Evolutionary conservation across 2,329 filamentous ascomycete species (phyloP).

Genomic region (Pyrenophora teres): DNA sequence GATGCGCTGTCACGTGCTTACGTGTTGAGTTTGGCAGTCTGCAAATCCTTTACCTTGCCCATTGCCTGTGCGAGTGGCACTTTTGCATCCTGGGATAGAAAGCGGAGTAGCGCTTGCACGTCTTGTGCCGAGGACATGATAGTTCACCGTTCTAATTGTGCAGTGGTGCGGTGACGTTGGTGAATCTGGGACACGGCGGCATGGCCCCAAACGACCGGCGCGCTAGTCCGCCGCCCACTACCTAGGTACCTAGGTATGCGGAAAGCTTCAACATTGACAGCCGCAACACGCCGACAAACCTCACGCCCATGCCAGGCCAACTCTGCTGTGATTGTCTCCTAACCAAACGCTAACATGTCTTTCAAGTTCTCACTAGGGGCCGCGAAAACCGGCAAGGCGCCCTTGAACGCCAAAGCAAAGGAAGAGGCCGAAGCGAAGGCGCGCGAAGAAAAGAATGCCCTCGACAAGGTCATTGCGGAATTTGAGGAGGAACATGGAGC

Average conservation of each 20-base stretch:
- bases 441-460: slow-evolving; percentile 38
- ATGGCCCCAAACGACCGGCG: not conserved
- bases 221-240: slow-evolving; percentile 19
- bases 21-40: slow-evolving; percentile 57
- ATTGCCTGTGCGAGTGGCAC: slow-evolving; percentile 61
- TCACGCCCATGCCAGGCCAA: not conserved
- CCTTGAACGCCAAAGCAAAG: slow-evolving; percentile 32
- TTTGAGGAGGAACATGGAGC: slow-evolving; percentile 37
- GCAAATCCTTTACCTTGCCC: slow-evolving; percentile 59
- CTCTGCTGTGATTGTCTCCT: too few species aligned
- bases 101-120: slow-evolving; percentile 58
- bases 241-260: not conserved
- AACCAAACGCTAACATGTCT: slow-evolving; percentile 24
- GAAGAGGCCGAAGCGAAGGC: slow-evolving; percentile 40
- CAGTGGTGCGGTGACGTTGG: slow-evolving; percentile 7
- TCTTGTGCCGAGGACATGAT: slow-evolving; percentile 44
- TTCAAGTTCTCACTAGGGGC: slow-evolving; percentile 38
- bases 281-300: not conserved
- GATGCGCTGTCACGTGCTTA: slow-evolving; percentile 47
- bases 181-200: not conserved
- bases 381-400: slow-evolving; percentile 32
- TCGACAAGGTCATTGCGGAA: slow-evolving; percentile 40
- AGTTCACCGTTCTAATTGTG: not conserved
- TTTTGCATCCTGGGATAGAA: slow-evolving; percentile 63
- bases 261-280: slow-evolving; percentile 11